Conservation (phyloP, 78 protist genomes). For the slime mould (Dictyostelium discoideum) region DNA sequence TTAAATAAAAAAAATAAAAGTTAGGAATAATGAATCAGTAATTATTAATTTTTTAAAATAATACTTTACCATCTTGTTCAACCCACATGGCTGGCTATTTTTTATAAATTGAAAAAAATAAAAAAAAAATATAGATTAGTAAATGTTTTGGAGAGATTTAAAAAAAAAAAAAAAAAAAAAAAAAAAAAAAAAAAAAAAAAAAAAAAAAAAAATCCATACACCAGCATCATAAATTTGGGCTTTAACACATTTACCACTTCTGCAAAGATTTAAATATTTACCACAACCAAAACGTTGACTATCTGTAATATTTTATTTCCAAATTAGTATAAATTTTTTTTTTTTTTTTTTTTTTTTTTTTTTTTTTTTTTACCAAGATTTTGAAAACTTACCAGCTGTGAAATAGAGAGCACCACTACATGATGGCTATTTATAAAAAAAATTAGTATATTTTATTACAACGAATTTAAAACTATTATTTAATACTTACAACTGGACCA, state of each 20-base stretch:
- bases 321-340: not conserved
- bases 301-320: not conserved
- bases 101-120: not conserved
- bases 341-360: not conserved
- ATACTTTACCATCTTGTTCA: slow-evolving; percentile 22
- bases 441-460: too few relatives aligned
- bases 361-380: not conserved
- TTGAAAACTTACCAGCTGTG: slow-evolving; percentile 21
- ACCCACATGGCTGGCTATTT: slow-evolving; percentile 54
- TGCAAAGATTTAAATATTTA: slow-evolving; percentile 51
- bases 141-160: not conserved
- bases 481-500: slow-evolving; percentile 46
- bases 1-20: not conserved
- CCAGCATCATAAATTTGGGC: slow-evolving; percentile 13
- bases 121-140: not conserved
- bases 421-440: not conserved
- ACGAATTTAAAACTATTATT: too few relatives aligned
- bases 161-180: too few relatives aligned
- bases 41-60: not conserved
- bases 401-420: slow-evolving; percentile 18
- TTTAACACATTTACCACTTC: slow-evolving; percentile 32
- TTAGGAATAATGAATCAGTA: not conserved
- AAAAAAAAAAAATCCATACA: not conserved
- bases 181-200: not conserved
- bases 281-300: slow-evolving; percentile 71